Percentiles rank a stretch among this genome's conserved stretches.
Evolutionary conservation across 345 rosid genomes (phyloP).

Genomic region (Mangifera indica): DNA sequence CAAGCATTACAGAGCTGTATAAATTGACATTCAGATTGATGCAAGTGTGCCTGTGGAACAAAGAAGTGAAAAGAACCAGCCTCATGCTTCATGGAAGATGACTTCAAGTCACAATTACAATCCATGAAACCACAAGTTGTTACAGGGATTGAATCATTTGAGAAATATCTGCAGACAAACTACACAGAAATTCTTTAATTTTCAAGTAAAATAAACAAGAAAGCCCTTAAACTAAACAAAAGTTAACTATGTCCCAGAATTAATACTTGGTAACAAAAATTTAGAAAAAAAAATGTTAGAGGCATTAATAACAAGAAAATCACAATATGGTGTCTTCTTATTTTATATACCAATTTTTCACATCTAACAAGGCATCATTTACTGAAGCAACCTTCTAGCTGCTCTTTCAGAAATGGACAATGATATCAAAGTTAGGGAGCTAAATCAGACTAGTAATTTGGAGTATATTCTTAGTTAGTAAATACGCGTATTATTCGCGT

Average conservation of each 20-base stretch:
- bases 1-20: no score
- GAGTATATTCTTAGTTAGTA: no score
- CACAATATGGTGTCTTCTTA: neutral
- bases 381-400: neutral
- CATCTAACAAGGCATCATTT: neutral
- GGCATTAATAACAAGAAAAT: neutral
- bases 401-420: neutral
- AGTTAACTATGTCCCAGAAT: neutral
- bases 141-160: constrained; percentile 55
- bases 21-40: constrained; percentile 14
- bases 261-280: neutral
- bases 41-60: constrained; percentile 93
- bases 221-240: neutral
- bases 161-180: constrained; percentile 66
- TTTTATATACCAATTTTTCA: neutral
- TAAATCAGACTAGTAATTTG: neutral
- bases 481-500: no score
- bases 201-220: constrained; percentile 12
- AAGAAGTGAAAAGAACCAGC: constrained; percentile 69
- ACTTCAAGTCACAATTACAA: constrained; percentile 38
- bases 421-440: neutral
- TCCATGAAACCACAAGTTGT: constrained; percentile 77
- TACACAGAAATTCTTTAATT: constrained; percentile 34
- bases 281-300: neutral
- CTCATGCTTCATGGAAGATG: constrained; percentile 50